phyloP scores from a whole-genome alignment of 2,329 filamentous ascomycete genomes.

The Pyrenophora tritici-repentis region DNA sequence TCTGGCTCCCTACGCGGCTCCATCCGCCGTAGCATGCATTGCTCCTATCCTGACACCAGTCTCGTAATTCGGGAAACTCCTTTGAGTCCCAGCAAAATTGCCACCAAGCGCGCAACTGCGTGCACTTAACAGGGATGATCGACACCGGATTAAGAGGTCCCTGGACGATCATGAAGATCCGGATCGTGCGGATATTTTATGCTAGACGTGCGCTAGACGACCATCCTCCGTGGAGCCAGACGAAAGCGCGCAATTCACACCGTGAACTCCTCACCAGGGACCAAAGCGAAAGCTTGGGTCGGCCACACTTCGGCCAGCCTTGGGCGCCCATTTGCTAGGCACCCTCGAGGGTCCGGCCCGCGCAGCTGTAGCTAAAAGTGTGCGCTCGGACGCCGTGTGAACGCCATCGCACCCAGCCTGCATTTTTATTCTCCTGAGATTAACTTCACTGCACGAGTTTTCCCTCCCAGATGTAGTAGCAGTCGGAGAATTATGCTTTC shows the following conservation, averaged over 20 bases:
- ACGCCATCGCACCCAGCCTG: constrained; percentile 1
- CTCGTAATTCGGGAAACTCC: constrained; percentile 5
- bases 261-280: constrained; percentile 8
- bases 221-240: constrained; percentile 8
- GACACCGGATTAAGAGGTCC: constrained; percentile 7
- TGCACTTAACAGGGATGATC: constrained; percentile 12
- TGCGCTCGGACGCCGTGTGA: constrained; percentile 15
- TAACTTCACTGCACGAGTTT: neutral
- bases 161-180: constrained; percentile 16
- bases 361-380: constrained; percentile 22
- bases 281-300: constrained; percentile 3
- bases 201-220: constrained; percentile 9
- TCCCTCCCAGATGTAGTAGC: neutral
- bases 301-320: constrained; percentile 8
- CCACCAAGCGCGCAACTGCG: constrained; percentile 1
- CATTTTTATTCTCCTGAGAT: constrained; percentile 10
- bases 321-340: neutral
- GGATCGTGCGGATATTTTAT: constrained; percentile 10
- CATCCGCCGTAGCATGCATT: constrained; percentile 8
- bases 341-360: constrained; percentile 22
- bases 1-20: constrained; percentile 4
- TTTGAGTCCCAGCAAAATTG: neutral
- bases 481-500: constrained; percentile 1
- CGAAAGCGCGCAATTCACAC: constrained; percentile 4
- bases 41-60: neutral